Evolutionary conservation across 1,139 yeast genomes (phyloP).

Genomic region (Blastobotrys capitulatus): DNA sequence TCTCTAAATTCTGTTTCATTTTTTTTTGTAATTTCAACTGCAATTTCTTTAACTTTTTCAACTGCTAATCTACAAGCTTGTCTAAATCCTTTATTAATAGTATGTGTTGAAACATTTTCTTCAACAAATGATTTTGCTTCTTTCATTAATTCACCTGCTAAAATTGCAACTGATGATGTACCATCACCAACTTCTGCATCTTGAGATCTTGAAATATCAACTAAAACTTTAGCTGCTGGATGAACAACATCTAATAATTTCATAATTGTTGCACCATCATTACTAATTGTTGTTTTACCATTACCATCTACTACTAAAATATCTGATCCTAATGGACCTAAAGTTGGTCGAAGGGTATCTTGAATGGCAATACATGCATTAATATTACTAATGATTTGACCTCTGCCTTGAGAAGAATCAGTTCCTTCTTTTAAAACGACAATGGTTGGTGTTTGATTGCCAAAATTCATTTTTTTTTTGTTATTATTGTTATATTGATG

Average conservation of each 20-base stretch:
- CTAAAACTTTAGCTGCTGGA: constrained; percentile 95
- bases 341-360: constrained; percentile 88
- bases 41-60: constrained; percentile 62
- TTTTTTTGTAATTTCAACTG: constrained; percentile 53
- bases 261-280: constrained; percentile 96
- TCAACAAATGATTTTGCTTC: constrained; percentile 88
- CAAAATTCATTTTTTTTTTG: constrained; percentile 59
- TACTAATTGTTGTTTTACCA: constrained; percentile 90
- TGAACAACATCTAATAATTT: constrained; percentile 92
- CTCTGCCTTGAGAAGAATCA: constrained; percentile 92
- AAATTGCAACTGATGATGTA: constrained; percentile 88
- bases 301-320: constrained; percentile 76
- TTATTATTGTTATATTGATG: not conserved
- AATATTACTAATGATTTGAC: constrained; percentile 90
- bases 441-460: constrained; percentile 91
- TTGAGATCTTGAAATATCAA: constrained; percentile 92
- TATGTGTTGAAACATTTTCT: constrained; percentile 90
- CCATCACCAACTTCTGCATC: constrained; percentile 99
- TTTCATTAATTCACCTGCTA: constrained; percentile 91
- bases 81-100: constrained; percentile 82
- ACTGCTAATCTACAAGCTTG: constrained; percentile 77
- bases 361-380: constrained; percentile 97
- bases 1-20: constrained; percentile 53
- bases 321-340: constrained; percentile 97
- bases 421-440: constrained; percentile 98